Evolutionary conservation across 2,329 filamentous ascomycete species (phyloP).

Genomic region (Cercospora beticola): DNA sequence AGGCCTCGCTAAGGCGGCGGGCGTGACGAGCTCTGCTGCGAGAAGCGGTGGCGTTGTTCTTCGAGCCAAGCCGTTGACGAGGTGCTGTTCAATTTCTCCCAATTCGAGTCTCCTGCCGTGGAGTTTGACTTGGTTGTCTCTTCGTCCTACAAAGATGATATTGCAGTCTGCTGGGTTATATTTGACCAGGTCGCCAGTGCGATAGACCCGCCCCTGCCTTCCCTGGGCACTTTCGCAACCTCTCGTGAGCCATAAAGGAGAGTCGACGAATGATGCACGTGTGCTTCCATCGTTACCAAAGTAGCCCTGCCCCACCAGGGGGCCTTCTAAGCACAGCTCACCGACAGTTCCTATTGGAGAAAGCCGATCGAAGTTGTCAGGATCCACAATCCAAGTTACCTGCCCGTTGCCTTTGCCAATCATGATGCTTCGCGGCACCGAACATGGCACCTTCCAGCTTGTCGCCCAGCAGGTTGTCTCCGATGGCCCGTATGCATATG

Average conservation of each 20-base stretch:
- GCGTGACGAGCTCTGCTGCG: constrained; percentile 1
- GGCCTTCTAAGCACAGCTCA: constrained; percentile 49
- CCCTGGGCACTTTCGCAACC: not conserved
- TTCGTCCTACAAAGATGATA: constrained; percentile 59
- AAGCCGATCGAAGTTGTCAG: constrained; percentile 27
- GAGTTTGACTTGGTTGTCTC: constrained; percentile 58
- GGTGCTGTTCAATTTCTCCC: constrained; percentile 48
- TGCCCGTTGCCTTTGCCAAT: constrained; percentile 38
- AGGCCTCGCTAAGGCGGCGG: not conserved
- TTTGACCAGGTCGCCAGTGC: constrained; percentile 58
- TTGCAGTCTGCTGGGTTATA: constrained; percentile 51
- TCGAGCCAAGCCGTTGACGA: not conserved
- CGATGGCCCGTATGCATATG: constrained; percentile 14
- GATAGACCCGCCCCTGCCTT: constrained; percentile 10
- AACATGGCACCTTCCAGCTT: constrained; percentile 9
- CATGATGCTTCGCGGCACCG: constrained; percentile 26
- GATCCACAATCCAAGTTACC: constrained; percentile 36
- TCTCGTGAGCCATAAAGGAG: constrained; percentile 26
- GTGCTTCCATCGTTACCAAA: constrained; percentile 37
- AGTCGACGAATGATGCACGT: constrained; percentile 35
- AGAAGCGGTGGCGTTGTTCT: not conserved
- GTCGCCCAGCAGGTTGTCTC: constrained; percentile 15
- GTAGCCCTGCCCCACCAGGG: constrained; percentile 46
- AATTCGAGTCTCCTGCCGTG: constrained; percentile 65
- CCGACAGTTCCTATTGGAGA: constrained; percentile 48